Conservation (phyloP, 164 flowering plant species). For the Vitis rupestris region DNA sequence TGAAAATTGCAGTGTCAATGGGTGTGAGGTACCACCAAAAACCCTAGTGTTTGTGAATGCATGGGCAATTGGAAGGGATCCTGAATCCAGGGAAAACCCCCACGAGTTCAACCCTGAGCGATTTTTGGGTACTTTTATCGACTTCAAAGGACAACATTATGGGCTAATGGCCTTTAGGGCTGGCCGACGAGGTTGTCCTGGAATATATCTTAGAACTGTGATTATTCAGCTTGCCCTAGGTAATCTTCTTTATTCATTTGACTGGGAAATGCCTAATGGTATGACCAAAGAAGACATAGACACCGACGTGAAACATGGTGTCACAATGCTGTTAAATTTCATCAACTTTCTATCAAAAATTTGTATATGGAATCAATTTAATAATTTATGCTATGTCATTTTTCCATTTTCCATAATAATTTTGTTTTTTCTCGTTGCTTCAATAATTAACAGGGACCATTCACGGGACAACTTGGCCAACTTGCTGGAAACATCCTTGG, state of each 20-base stretch:
- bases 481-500: too few relatives aligned
- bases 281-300: constrained; percentile 11
- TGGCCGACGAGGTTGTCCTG: constrained; percentile 19
- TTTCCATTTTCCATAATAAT: too few relatives aligned
- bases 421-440: too few relatives aligned
- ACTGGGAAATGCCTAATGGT: constrained; percentile 17
- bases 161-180: constrained; percentile 23
- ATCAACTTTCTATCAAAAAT: too few relatives aligned
- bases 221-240: constrained; percentile 12
- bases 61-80: constrained; percentile 33
- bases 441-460: too few relatives aligned
- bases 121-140: constrained; percentile 16
- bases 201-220: constrained; percentile 10
- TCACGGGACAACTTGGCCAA: too few relatives aligned
- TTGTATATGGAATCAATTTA: too few relatives aligned
- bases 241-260: constrained; percentile 9
- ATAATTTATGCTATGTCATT: too few relatives aligned
- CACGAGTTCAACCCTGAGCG: constrained; percentile 9
- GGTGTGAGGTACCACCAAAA: constrained; percentile 27
- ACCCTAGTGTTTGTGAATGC: constrained; percentile 29
- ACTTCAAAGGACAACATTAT: constrained; percentile 17
- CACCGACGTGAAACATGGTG: constrained; percentile 8
- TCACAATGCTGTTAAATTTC: constrained; percentile 7
- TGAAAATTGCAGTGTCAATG: constrained; percentile 15
- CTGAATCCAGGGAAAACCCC: constrained; percentile 1